These are phyloP conservation scores for Auricularia cornea DNA, from an alignment of 768 basidiomycete species.

Conservation along the genomic window DNA sequence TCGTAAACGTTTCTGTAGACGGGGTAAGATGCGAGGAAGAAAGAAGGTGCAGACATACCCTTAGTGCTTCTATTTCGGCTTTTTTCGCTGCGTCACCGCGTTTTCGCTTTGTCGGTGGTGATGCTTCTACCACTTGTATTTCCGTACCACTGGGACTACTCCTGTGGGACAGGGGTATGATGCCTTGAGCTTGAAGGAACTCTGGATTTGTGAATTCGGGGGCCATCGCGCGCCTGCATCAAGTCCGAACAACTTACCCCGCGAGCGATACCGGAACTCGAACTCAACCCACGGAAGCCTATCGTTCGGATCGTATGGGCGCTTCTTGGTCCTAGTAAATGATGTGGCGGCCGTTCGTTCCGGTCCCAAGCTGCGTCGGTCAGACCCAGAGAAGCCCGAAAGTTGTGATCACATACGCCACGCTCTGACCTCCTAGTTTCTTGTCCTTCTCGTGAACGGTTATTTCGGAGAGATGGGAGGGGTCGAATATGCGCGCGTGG, in stretches of 20 bases:
- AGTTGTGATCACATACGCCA: not conserved
- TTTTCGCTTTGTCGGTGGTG: not conserved
- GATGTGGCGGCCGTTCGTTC: not conserved
- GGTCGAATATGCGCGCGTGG: not conserved
- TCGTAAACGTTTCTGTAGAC: not conserved
- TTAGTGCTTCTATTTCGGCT: not conserved
- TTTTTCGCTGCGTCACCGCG: not conserved
- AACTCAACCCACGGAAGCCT: not conserved
- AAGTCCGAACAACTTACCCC: not conserved
- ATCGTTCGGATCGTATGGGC: not conserved
- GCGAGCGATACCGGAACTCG: not conserved
- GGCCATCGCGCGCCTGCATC: not conserved
- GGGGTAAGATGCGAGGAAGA: not conserved
- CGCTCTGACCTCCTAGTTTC: not conserved
- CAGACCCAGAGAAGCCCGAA: not conserved
- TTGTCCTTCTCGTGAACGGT: not conserved
- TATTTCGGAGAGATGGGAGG: not conserved
- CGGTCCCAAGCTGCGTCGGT: not conserved
- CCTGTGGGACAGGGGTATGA: not conserved
- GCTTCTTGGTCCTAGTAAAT: not conserved
- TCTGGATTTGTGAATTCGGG: not conserved
- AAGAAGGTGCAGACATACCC: not conserved
- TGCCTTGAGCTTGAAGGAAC: not conserved
- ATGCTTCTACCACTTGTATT: not conserved
- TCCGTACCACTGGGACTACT: not conserved